A percentile compares a stretch with the other conserved stretches of the same genome.
Conservation (phyloP, 495 filamentous ascomycete species). For the Aspergillus biplanus region DNA sequence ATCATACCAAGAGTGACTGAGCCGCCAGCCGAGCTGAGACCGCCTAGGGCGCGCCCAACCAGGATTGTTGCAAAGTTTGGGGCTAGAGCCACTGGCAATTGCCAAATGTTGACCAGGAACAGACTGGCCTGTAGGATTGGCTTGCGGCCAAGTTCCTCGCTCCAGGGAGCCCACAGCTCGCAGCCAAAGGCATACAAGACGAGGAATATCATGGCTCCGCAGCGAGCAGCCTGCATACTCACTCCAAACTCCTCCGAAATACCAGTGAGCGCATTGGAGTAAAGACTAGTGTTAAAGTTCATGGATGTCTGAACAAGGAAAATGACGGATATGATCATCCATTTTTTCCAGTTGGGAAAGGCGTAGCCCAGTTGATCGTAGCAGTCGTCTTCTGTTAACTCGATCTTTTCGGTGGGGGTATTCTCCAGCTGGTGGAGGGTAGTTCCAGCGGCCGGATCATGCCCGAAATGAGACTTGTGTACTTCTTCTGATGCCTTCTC, state of each 20-base stretch:
- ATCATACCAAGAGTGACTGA: conserved; percentile 67
- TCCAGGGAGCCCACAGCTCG: conserved; percentile 71
- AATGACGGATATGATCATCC: conserved; percentile 63
- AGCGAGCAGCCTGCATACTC: conserved; percentile 55
- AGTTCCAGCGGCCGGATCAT: conserved; percentile 18
- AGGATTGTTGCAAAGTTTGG: conserved; percentile 59
- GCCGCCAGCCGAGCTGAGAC: conserved; percentile 63
- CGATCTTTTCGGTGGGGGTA: conserved; percentile 37
- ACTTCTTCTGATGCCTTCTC: conserved; percentile 32
- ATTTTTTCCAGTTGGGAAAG: conserved; percentile 57
- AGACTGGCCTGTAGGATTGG: conserved; percentile 58
- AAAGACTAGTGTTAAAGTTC: conserved; percentile 62
- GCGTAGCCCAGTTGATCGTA: conserved; percentile 60
- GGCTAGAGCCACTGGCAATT: conserved; percentile 57
- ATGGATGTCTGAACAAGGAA: conserved; percentile 62
- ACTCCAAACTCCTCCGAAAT: conserved; percentile 55
- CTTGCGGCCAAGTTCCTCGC: conserved; percentile 63
- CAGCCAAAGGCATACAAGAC: conserved; percentile 67
- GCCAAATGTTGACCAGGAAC: conserved; percentile 62
- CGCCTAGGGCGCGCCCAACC: conserved; percentile 59
- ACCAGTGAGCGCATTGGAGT: conserved; percentile 54
- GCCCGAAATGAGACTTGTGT: conserved; percentile 20
- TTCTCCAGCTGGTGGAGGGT: conserved; percentile 36
- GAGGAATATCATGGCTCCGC: conserved; percentile 61
- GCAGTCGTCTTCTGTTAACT: conserved; percentile 60